Evolutionary conservation across 2,329 filamentous ascomycete species (phyloP).

Genomic region (Tolypocladium pustulatum): DNA sequence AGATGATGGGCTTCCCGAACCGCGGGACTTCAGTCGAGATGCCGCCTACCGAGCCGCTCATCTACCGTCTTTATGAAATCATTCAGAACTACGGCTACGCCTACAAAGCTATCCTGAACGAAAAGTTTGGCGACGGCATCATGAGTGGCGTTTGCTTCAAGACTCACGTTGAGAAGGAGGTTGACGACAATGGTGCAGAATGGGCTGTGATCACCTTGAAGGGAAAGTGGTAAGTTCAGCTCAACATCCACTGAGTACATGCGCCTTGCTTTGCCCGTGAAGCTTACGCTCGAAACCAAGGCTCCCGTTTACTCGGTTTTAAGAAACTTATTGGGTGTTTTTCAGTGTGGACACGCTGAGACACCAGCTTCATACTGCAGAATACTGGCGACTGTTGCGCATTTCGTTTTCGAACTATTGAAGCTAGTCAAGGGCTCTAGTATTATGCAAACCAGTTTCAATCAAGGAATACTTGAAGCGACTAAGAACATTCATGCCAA

Average conservation of each 20-base stretch:
- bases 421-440: too few species aligned
- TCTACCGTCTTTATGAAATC: slow-evolving; percentile 88
- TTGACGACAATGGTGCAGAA: slow-evolving; percentile 65
- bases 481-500: too few species aligned
- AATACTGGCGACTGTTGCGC: neutral
- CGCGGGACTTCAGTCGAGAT: slow-evolving; percentile 51
- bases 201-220: slow-evolving; percentile 80
- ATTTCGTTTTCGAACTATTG: neutral
- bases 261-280: neutral
- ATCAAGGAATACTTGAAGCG: too few species aligned
- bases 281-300: neutral
- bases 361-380: neutral
- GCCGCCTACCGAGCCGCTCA: slow-evolving; percentile 33
- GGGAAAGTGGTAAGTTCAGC: slow-evolving; percentile 67
- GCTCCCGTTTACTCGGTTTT: neutral
- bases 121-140: slow-evolving; percentile 90
- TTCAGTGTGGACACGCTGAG: neutral
- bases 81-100: slow-evolving; percentile 96
- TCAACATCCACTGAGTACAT: neutral
- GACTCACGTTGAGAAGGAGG: slow-evolving; percentile 89
- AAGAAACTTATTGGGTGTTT: neutral
- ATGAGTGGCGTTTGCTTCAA: slow-evolving; percentile 94
- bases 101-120: slow-evolving; percentile 89
- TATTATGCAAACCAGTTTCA: too few species aligned
- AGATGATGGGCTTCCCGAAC: slow-evolving; percentile 68